A percentile compares a stretch with the other conserved stretches of the same genome.
Conservation (phyloP, 129 eudicot species). For the Pittosporum tobira region DNA sequence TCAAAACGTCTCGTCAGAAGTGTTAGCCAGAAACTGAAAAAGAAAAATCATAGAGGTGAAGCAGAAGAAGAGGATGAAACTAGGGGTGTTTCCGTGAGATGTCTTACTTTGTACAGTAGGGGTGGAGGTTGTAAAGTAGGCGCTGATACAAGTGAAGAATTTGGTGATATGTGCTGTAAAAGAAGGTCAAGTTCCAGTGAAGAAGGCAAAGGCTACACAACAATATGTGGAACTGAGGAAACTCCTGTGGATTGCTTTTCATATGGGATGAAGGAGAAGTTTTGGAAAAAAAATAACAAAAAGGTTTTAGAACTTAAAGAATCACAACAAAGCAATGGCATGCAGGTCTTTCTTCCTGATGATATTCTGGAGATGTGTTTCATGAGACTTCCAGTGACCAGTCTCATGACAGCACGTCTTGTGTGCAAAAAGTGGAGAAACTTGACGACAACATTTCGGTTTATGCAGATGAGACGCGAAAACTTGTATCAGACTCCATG, state of each 20-base stretch:
- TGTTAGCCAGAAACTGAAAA: constrained; percentile 68
- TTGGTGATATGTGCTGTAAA: constrained; percentile 36
- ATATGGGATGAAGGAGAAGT: constrained; percentile 55
- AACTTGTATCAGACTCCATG: constrained; percentile 58
- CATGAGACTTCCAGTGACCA: constrained; percentile 68
- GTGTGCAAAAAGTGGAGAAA: constrained; percentile 83
- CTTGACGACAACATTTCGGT: constrained; percentile 53
- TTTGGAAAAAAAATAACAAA: constrained; percentile 49
- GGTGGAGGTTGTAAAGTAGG: constrained; percentile 96
- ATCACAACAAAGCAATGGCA: constrained; percentile 19
- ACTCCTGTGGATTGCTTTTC: constrained; percentile 65
- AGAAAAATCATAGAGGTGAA: constrained; percentile 37
- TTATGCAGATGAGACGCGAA: constrained; percentile 59
- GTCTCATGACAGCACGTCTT: constrained; percentile 85
- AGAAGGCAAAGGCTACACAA: constrained; percentile 51
- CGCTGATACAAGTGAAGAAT: constrained; percentile 65
- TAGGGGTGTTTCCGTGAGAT: constrained; percentile 50
- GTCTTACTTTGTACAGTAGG: constrained; percentile 64
- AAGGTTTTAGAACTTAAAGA: constrained; percentile 28
- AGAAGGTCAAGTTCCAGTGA: constrained; percentile 69
- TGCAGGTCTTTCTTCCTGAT: constrained; percentile 68
- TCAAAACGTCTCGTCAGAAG: constrained; percentile 74
- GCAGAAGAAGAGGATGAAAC: constrained; percentile 45
- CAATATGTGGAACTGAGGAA: constrained; percentile 59
- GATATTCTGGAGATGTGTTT: constrained; percentile 92